phyloP scores from a whole-genome alignment of 257 asterid species.

The Solanum stenotomum region DNA sequence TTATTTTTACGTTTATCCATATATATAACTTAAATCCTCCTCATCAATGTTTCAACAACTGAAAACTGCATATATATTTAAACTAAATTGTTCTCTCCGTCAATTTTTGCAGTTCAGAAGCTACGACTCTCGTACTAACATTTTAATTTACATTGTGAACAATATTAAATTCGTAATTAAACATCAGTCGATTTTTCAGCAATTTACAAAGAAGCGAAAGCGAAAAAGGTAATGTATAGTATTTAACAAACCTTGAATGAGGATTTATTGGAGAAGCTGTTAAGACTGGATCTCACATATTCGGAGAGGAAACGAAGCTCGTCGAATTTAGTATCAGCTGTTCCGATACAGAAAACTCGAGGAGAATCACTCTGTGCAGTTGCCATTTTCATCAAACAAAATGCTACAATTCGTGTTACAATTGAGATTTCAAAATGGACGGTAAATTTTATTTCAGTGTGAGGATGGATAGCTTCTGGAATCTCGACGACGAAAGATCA shows the following conservation, averaged over 20 bases:
- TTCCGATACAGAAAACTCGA: conserved; percentile 65
- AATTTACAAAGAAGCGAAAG: neutral
- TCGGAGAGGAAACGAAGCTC: conserved; percentile 65
- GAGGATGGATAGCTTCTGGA: neutral
- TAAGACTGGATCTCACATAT: conserved; percentile 45
- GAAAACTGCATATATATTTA: neutral
- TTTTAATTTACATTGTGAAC: neutral
- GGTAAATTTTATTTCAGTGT: neutral
- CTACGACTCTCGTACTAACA: neutral
- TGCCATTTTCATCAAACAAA: neutral
- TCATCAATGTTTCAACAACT: neutral
- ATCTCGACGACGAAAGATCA: neutral
- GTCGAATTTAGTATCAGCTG: conserved; percentile 81
- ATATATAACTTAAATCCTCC: neutral
- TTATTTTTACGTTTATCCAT: neutral
- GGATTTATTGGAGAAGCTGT: conserved; percentile 28
- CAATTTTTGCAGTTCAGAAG: neutral
- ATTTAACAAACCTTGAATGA: conserved; percentile 34
- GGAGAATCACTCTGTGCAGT: neutral
- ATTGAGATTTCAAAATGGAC: neutral
- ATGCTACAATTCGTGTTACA: neutral
- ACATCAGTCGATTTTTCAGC: neutral
- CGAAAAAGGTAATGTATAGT: neutral
- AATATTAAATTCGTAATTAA: neutral
- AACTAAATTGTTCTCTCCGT: neutral